Base-by-base conservation (phyloP, 768 basidiomycete genomes). In the Suillus cothurnatus region DNA sequence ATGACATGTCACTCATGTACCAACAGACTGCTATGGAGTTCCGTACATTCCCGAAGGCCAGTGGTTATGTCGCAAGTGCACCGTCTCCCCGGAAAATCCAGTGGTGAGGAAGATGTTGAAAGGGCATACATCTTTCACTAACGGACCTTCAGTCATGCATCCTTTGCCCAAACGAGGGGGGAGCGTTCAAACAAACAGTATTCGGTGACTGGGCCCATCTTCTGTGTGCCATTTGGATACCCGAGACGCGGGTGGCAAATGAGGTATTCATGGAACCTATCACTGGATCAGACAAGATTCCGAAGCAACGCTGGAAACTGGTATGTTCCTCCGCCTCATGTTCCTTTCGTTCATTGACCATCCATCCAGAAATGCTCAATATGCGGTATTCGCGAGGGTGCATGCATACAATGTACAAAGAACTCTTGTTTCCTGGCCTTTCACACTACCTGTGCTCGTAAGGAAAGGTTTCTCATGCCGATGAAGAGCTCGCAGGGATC, bases 11-110 rank as follows among this genome's bases (percentile, higher is more conserved):
- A 9, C 61, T 52, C 7, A 61, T 34, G 55, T 56, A 39, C 34
- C 19, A 36, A 3, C 68, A 97, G 97, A 99, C 74, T 99, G 97
- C 73, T 99, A 99, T 72, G 97, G 97, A 23, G 95, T 99, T 2
- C 97, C 97, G 14, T 99, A 99, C 74, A 98, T 99, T 65, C 97
- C 97, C 0, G 97, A 99, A 80, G 97, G 97, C 1, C 97, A 99
- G 76, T 99, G 97, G 97, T 86, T 99, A 39, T 99, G 97, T 76
- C 82, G 97, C 55, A 99, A 99, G 78, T 99, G 97, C 72, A 98
- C 95, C 0, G 95, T 99, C 12, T 97, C 95, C 1, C 97, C 97
- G 0, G 97, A 98, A 77, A 92, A 89, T 70, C 94, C 96, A 17
- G 97, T 99, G 66, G 95, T 96, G 73, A 68, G 93, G 79, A 31